phyloP scores from a whole-genome alignment of 345 rosid species.

The Stellera chamaejasme region DNA sequence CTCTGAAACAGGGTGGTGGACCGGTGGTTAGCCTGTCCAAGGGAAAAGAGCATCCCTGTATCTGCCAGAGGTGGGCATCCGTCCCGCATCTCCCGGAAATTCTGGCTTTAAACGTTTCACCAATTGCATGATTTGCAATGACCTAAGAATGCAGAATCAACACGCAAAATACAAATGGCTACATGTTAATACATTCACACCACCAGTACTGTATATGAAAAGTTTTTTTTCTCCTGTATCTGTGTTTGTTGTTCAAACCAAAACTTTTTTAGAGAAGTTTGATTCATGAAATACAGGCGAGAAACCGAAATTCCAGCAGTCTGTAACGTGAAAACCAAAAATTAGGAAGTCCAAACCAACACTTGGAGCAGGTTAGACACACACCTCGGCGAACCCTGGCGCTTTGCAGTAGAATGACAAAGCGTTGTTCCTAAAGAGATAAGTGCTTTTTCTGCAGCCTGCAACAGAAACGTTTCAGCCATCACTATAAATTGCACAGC shows the following conservation, averaged over 20 bases:
- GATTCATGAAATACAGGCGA: neutral
- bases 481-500: too few relatives aligned
- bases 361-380: conserved; percentile 14
- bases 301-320: neutral
- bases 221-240: too few relatives aligned
- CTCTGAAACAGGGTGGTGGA: too few relatives aligned
- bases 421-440: neutral
- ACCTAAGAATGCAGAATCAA: conserved; percentile 26
- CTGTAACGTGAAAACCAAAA: neutral
- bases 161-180: neutral
- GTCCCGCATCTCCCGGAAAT: conserved; percentile 45
- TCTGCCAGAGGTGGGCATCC: conserved; percentile 68
- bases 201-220: too few relatives aligned
- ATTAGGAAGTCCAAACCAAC: neutral
- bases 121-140: conserved; percentile 38
- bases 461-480: too few relatives aligned
- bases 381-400: conserved; percentile 72
- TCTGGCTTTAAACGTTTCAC: conserved; percentile 61
- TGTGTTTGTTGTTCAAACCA: too few relatives aligned
- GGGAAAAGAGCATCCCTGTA: conserved; percentile 49
- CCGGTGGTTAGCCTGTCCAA: conserved; percentile 12
- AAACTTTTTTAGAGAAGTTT: too few relatives aligned
- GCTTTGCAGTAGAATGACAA: conserved; percentile 51
- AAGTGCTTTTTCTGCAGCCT: too few relatives aligned
- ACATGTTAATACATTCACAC: neutral